Evolutionary conservation across 306 rosid genomes (phyloP), one percentile per base, ranked within the genome.

Genomic region (Aeschynomene evenia): DNA sequence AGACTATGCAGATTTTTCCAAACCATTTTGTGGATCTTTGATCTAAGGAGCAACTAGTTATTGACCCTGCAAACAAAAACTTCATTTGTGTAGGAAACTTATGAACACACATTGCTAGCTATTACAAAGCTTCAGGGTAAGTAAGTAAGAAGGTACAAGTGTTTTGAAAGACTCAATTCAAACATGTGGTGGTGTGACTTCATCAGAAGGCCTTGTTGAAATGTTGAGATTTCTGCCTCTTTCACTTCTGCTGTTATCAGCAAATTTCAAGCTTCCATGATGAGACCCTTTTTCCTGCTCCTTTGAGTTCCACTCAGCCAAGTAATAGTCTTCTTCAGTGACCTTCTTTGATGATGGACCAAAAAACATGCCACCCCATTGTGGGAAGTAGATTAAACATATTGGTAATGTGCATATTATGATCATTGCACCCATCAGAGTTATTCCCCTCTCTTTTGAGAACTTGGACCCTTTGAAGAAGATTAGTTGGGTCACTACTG

Each of bases 401-500:
- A 90, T 24, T 12, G 97, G 92, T 24, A 93, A 74, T 2, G 89
- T 86, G 75, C 97, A 88, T 14, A 78, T 65, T 11, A 93, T 70
- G 29, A 93, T 93, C 98, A 90, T 90, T 0, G 59, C 55, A 2
- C 97, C 98, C 98, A 90, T 90, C n/a, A 88, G 84, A 20, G 85
- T 90, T 36, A 93, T 90, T 24, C 98, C 97, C 19, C 71, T 88
- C 36, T 93, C 88, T 77, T 88, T 90, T 15, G 94, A 81, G 50
- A 83, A 90, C 33, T 1, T 84, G 0, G 96, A 85, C 58, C 97
- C 98, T 81, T 76, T 85, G 82, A 93, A 88, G 87, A 93, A 93
- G 45, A 93, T 82, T 14, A 88, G 12, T 16, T 93, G 96, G 2
- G 98, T 90, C 43, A 94, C 5, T 7, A 90, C 94, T 21, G 94